These are phyloP conservation scores for Phymatotrichopsis omnivora DNA, from an alignment of 2,329 filamentous ascomycete genomes.

Conservation along the genomic window DNA sequence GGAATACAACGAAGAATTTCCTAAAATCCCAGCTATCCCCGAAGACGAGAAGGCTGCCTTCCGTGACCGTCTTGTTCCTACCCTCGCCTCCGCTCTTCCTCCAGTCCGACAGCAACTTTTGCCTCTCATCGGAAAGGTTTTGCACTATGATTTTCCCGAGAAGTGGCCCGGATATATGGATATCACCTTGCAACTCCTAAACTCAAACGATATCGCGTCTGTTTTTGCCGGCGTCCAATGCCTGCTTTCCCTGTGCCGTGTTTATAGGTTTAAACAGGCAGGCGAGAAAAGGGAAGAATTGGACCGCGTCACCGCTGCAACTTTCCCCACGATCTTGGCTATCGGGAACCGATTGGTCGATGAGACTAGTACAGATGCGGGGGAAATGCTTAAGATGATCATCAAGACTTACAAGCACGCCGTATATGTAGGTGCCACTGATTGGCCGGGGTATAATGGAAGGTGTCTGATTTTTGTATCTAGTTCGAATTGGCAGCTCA, in stretches of 20 bases:
- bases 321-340: constrained; percentile 75
- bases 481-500: constrained; percentile 77
- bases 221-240: constrained; percentile 93
- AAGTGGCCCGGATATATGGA: constrained; percentile 93
- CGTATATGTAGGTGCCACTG: constrained; percentile 63
- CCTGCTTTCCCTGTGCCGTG: constrained; percentile 84
- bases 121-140: constrained; percentile 87
- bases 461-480: constrained; percentile 32
- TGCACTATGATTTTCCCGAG: constrained; percentile 89
- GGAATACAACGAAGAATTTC: constrained; percentile 65
- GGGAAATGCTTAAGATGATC: constrained; percentile 90
- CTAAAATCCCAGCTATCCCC: constrained; percentile 62
- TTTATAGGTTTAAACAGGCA: constrained; percentile 86
- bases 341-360: constrained; percentile 84
- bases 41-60: constrained; percentile 85
- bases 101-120: constrained; percentile 87
- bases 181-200: constrained; percentile 78
- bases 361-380: constrained; percentile 86
- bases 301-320: constrained; percentile 83
- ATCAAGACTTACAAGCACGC: constrained; percentile 98
- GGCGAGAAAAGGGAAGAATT: constrained; percentile 72
- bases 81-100: constrained; percentile 69
- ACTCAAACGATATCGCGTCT: constrained; percentile 72
- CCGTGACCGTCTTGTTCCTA: constrained; percentile 76
- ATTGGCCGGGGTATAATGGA: constrained; percentile 5